Evolutionary conservation across 2,329 filamentous ascomycete species (phyloP).

Genomic region (Penicillium oxalicum): DNA sequence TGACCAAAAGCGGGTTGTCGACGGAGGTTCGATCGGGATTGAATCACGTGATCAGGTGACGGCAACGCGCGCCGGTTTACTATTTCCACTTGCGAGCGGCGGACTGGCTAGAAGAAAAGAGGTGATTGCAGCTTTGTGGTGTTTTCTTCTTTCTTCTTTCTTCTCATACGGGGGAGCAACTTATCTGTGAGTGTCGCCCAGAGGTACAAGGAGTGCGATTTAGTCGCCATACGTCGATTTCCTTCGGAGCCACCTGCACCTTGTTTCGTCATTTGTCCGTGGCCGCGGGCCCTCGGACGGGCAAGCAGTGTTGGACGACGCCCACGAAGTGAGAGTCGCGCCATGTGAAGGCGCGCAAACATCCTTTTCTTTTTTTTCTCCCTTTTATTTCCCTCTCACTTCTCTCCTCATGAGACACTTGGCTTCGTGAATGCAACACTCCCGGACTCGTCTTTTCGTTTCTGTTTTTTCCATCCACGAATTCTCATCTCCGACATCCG

Average conservation of each 20-base stretch:
- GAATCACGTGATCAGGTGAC: constrained; percentile 10
- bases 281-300: neutral
- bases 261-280: no score
- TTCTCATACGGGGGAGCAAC: no score
- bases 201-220: no score
- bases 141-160: no score
- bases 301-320: neutral
- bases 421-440: neutral
- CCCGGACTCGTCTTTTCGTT: neutral
- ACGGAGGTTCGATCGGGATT: constrained; percentile 5
- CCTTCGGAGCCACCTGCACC: no score
- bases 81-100: neutral
- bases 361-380: neutral
- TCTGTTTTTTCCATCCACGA: no score
- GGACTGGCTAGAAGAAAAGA: neutral
- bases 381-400: neutral
- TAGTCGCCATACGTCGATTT: no score
- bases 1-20: constrained; percentile 1
- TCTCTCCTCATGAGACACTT: neutral
- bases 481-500: no score
- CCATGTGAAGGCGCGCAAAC: neutral
- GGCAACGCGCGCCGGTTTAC: constrained; percentile 10
- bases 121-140: neutral
- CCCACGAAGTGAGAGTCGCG: neutral
- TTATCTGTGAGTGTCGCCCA: no score